A percentile compares a stretch with the other conserved stretches of the same genome.
Evolutionary conservation across 108 stramenopile species (phyloP).

Genomic region (Stephanodiscus triporus): DNA sequence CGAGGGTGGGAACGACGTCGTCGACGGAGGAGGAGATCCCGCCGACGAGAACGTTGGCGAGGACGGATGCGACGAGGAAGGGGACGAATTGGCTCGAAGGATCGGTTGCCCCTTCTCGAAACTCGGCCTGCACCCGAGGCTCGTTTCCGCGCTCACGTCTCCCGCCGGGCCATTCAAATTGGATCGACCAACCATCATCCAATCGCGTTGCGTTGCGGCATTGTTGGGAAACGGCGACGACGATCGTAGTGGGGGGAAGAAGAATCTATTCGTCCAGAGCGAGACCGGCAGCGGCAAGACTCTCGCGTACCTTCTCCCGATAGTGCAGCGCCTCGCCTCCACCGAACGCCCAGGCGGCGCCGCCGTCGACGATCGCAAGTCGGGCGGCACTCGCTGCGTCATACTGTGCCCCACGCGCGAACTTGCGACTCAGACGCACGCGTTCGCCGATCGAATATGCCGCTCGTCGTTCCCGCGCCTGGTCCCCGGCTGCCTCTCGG

Average conservation of each 20-base stretch:
- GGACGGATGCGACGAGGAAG: background rate
- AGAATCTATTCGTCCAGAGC: slow-evolving; percentile 85
- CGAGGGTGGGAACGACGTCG: slow-evolving; percentile 13
- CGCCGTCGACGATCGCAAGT: slow-evolving; percentile 27
- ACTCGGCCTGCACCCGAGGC: slow-evolving; percentile 55
- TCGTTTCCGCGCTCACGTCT: slow-evolving; percentile 53
- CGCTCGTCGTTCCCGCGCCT: slow-evolving; percentile 82
- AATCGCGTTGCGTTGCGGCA: slow-evolving; percentile 51
- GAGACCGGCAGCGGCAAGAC: slow-evolving; percentile 91
- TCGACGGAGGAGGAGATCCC: slow-evolving; percentile 16
- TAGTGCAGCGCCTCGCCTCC: slow-evolving; percentile 44
- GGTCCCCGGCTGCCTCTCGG: slow-evolving; percentile 87
- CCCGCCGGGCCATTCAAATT: slow-evolving; percentile 45
- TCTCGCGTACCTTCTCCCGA: slow-evolving; percentile 40
- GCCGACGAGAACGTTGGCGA: background rate
- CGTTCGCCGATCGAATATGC: slow-evolving; percentile 58
- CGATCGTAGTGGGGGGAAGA: slow-evolving; percentile 13
- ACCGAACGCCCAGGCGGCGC: too few species aligned
- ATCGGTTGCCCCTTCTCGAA: slow-evolving; percentile 35
- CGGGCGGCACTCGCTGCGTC: slow-evolving; percentile 59
- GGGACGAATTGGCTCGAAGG: too few species aligned
- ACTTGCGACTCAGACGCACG: slow-evolving; percentile 83
- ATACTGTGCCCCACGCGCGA: slow-evolving; percentile 43
- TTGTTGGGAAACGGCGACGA: slow-evolving; percentile 20
- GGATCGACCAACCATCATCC: slow-evolving; percentile 73